Base-by-base conservation (phyloP, 768 basidiomycete species). In the Lyophyllum decastes region DNA sequence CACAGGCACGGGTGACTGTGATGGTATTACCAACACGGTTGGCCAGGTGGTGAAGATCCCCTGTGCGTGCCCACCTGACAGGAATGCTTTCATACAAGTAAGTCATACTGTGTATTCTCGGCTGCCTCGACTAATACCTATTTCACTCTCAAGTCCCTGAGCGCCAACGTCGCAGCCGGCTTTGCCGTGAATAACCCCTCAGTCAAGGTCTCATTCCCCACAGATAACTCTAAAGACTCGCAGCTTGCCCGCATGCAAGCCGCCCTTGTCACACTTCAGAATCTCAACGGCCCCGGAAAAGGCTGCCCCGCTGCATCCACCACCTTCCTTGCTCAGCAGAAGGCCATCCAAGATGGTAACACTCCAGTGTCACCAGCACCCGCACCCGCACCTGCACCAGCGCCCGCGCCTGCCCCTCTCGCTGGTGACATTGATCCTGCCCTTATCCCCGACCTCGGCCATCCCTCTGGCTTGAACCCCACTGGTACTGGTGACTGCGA, bases 401-500 rank as follows among this genome's bases (percentile, higher is more conserved):
- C 65, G 9, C 56, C 72, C 21, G 55, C 64, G 2, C 60, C 66
- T 49, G 52, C 65, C 16, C 52, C 69, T 4, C 50, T 73, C 30
- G 64, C 71, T 40, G 71, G 71, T 35, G 80, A 77, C 57, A 81
- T 88, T 16, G 70, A 84, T 65, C 71, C 79, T n/a, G 64, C 73
- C 2, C 76, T 88, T 1, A 80, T 87, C 10, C 88, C 88, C 0
- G 68, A 80, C 4, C 82, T 90, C 41, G 88, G 87, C 24, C 76
- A 78, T 62, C 57, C 69, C 16, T 66, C 85, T 25, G 85, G 84
- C 41, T 61, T 82, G 21, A 88, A 89, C 66, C 88, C 88, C 16
- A 84, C 84, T 25, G 77, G 88, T 16, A 85, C 84, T 6, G 88
- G 86, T n/a, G 82, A 89, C 65, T 90, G 89, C 58, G 86, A 88